Base-by-base conservation (phyloP, 2,329 filamentous ascomycete genomes). In the Diaporthe velutina region DNA sequence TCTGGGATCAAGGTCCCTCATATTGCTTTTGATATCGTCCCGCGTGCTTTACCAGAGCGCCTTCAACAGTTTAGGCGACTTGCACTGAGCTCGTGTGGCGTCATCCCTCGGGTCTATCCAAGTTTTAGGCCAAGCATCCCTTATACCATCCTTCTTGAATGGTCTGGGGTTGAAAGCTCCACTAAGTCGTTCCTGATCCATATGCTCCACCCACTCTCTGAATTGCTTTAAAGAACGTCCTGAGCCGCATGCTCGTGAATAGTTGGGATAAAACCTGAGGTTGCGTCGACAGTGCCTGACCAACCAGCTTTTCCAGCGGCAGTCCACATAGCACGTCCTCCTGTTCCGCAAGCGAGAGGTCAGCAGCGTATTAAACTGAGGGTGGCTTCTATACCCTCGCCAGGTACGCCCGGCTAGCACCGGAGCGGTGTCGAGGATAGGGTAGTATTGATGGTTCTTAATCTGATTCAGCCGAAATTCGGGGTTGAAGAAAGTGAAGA, bases 401-500 rank as follows among this genome's bases (percentile, higher is more conserved):
- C 55, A 60, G 12, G 55, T 60, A 3, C 22, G 33, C 5, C 55
- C 55, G 12, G 1, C 13, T 40, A 40, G 10, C 0, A 25, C 22
- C 17, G 55, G 55, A 25, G 55, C 33, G 2, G 55, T 60, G 22
- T 60, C 55, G 30, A 60, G 33, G 5, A 60, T 40, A 12, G 55
- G 55, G 33, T 60, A 60, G 55, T 60, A 60, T 17, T 60, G 55
- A 13, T 60, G 55, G 33, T 60, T 60, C 33, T 60, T 22, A 33
- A 60, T 60, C 4, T 60, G 4, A 25, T 40, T 60, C 22, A 60
- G 55, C 10, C 30, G 55, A 7, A 38, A 60, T 3, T 60, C 19
- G 4, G 55, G 33, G 12, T 60, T 40, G 22, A 60, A 25, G 8
- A 60, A 60, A 1, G 33, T 38, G 30, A 60, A 60, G 33, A 40